Evolutionary conservation across 768 basidiomycete genomes (phyloP), one percentile per base, ranked within the genome.

Genomic region (Tulasnella sp.): DNA sequence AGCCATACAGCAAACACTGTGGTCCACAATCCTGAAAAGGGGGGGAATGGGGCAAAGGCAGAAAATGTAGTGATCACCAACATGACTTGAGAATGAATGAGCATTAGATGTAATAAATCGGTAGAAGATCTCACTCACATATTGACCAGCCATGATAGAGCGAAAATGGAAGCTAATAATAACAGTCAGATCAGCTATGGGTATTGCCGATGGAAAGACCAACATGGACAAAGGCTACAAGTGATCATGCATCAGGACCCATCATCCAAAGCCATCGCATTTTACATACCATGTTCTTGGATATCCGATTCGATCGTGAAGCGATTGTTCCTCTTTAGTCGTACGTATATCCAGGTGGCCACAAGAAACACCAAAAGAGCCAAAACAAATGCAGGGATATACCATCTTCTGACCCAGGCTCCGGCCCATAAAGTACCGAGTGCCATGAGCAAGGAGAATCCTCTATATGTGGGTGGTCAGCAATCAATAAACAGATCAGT

Each of bases 371-470:
- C 52, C 25, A 44, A 37, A 10, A 53, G 13, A n/a, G 54, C 34
- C 37, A 55, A 33, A 5, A 55, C 45, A 32, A 35, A 55, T 32
- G 54, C 49, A 4, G 9, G 16, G 19, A 53, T 53, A 27, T 48
- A 49, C 39, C 46, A 49, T 25, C 52, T 47, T 41, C 54, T 48
- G 2, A 49, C 16, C 54, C 54, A 55, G 2, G 54, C 52, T 19
- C 50, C 54, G 7, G 54, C 49, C 54, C 54, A 55, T 24, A 55
- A 28, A 15, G 31, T 54, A 24, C 54, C 52, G n/a, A 55, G 51
- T 27, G 45, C 50, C 50, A 55, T 42, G 2, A 55, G 50, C 9
- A 44, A n/a, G 1, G 54, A 49, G 37, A 47, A 55, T 25, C 48
- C 48, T 6, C 54, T 55, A 34, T 29, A 37, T 20, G n/a, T 5